These are phyloP conservation scores for Leishmania aethiopica DNA, from an alignment of 208 protist genomes.

Conservation along the genomic window DNA sequence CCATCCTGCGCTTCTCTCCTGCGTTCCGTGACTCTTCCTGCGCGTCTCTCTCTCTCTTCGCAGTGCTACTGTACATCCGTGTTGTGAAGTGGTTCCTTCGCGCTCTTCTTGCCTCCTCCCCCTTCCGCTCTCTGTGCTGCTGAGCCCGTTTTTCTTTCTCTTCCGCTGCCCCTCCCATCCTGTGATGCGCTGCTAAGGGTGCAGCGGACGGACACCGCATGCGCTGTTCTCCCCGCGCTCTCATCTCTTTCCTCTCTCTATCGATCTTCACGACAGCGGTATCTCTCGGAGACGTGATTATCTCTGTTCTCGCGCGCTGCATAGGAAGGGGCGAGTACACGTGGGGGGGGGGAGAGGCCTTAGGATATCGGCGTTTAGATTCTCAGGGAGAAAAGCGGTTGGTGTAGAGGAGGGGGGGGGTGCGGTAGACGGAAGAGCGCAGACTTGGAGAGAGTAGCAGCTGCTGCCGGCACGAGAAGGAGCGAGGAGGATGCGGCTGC, in stretches of 20 bases:
- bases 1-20: not conserved
- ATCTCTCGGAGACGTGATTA: conserved; percentile 5
- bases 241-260: not conserved
- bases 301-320: not conserved
- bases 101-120: not conserved
- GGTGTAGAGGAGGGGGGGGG: not conserved
- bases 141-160: not conserved
- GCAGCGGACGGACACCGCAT: not conserved
- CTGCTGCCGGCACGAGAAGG: not conserved
- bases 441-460: not conserved
- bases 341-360: not conserved
- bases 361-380: not conserved
- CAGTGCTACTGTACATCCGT: not conserved
- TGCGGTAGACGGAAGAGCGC: not conserved
- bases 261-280: not conserved
- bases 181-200: not conserved
- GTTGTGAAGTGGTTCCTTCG: not conserved
- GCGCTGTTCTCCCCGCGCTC: not conserved
- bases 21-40: not conserved
- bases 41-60: not conserved
- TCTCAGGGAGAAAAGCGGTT: not conserved
- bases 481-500: not conserved
- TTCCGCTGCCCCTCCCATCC: not conserved
- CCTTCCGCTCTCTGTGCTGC: not conserved
- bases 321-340: not conserved